Base-by-base conservation (phyloP, 331 rosid genomes). In the Ulmus americana region DNA sequence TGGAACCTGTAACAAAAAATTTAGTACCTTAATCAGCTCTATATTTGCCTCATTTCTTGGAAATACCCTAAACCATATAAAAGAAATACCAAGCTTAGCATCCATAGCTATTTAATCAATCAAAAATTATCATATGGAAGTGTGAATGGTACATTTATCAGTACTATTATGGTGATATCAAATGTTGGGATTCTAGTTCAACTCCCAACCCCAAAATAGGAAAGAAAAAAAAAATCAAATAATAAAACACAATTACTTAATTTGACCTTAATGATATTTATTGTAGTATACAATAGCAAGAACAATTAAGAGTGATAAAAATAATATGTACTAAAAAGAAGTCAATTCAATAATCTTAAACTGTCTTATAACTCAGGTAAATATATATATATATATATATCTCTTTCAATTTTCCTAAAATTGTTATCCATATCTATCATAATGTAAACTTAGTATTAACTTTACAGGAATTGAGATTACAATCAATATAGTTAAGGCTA, bases 1-100 rank as follows among this genome's bases (percentile, higher is more conserved):
- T 60, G 65, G 65, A 9, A 60, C 51, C 65, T 60, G 50, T 10
- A 60, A 58, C 64, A 60, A 43, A 42, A 60, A 6, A 3, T 48
- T 11, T 40, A 58, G 35, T 58, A 58, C 12, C 35, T 42, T 15
- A 41, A 55, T 55, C 61, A 55, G 16, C 44, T 60, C 44, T 60
- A 14, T 14, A 9, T 43, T 28, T 6, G 20, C 10, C n/a, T 58
- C 12, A 1, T 5, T 13, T 7, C 8, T 12, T 18, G 10, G 9
- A 58, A 13, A 9, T 1, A 58, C 6, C 20, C 10, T 35, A 11
- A 58, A 10, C 11, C 6, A 7, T 2, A 58, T 11, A 0, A 58
- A 14, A 28, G 35, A 28, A 28, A 28, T 28, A 28, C 35, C 35
- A 3, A 28, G 35, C 2, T 28, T 28, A 28, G 3, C 35, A 28